Conservation (phyloP, 1,284 basidiomycete genomes). For the Ustilago shanxiensis region DNA sequence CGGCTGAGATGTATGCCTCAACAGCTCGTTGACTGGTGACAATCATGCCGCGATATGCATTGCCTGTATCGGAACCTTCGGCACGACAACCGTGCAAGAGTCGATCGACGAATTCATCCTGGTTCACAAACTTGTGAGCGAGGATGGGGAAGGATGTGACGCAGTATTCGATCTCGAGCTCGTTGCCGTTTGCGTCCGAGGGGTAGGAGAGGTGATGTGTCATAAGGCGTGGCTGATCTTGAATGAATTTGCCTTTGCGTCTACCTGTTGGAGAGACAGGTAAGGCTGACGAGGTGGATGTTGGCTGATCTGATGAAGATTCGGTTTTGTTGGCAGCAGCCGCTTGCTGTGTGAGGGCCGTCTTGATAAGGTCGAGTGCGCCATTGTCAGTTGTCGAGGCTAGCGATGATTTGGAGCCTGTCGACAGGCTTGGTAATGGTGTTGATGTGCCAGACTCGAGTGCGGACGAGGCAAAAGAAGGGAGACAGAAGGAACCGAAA, state of each 20-base stretch:
- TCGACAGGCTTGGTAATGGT: slow-evolving; percentile 46
- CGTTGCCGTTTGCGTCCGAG: slow-evolving; percentile 30
- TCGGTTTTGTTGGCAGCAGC: slow-evolving; percentile 19
- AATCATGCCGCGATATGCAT: slow-evolving; percentile 58
- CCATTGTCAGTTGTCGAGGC: slow-evolving; percentile 24
- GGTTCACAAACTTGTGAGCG: slow-evolving; percentile 46
- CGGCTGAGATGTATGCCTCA: slow-evolving; percentile 62
- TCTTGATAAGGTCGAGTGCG: slow-evolving; percentile 43
- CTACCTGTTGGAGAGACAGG: slow-evolving; percentile 41
- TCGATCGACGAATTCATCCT: slow-evolving; percentile 44
- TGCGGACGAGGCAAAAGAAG: slow-evolving; percentile 64
- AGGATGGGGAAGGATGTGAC: slow-evolving; percentile 63
- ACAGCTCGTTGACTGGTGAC: slow-evolving; percentile 65
- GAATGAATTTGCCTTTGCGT: slow-evolving; percentile 58
- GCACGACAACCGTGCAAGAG: slow-evolving; percentile 40
- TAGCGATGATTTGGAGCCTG: slow-evolving; percentile 20
- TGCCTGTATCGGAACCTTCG: not conserved
- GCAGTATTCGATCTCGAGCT: slow-evolving; percentile 57
- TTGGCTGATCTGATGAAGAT: slow-evolving; percentile 1
- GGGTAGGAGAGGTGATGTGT: slow-evolving; percentile 63
- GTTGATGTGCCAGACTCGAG: slow-evolving; percentile 65
- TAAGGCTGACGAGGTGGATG: slow-evolving; percentile 15
- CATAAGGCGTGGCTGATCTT: slow-evolving; percentile 59
- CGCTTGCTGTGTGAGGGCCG: slow-evolving; percentile 26
- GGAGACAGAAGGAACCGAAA: slow-evolving; percentile 67